Conservation (phyloP, 1,139 yeast species). For the Yamadazyma friedrichii region DNA sequence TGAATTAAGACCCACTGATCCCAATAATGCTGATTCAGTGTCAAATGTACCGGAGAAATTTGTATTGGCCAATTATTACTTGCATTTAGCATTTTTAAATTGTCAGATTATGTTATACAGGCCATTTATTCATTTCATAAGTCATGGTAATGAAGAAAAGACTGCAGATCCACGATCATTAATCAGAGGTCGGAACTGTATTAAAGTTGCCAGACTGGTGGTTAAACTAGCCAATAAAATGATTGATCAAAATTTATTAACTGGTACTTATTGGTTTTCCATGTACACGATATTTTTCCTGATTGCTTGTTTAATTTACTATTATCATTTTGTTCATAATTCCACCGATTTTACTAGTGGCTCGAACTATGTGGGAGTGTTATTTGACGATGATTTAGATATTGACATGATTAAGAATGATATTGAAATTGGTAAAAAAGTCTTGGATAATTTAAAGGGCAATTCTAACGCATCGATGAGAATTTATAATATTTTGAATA, state of each 20-base stretch:
- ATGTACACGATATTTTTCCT: slow-evolving; percentile 90
- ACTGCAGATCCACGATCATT: slow-evolving; percentile 47
- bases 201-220: slow-evolving; percentile 80
- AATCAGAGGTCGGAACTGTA: slow-evolving; percentile 80
- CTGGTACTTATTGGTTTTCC: slow-evolving; percentile 93
- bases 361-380: slow-evolving; percentile 45
- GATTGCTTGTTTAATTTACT: slow-evolving; percentile 82
- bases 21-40: slow-evolving; percentile 19
- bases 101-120: slow-evolving; percentile 84
- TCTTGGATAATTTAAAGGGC: slow-evolving; percentile 68
- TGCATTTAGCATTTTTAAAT: slow-evolving; percentile 78
- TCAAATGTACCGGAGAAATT: slow-evolving; percentile 54
- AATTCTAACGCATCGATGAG: slow-evolving; percentile 77
- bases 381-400: slow-evolving; percentile 60
- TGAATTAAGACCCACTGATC: slow-evolving; percentile 75
- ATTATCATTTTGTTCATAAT: slow-evolving; percentile 68
- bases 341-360: slow-evolving; percentile 26
- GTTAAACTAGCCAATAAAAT: slow-evolving; percentile 82
- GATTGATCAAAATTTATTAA: slow-evolving; percentile 68
- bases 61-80: slow-evolving; percentile 69
- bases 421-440: slow-evolving; percentile 79
- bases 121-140: slow-evolving; percentile 85
- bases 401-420: slow-evolving; percentile 69
- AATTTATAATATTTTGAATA: slow-evolving; percentile 75
- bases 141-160: slow-evolving; percentile 41